Conservation (phyloP, 2,329 filamentous ascomycete species). For the Diaporthe destruens region DNA sequence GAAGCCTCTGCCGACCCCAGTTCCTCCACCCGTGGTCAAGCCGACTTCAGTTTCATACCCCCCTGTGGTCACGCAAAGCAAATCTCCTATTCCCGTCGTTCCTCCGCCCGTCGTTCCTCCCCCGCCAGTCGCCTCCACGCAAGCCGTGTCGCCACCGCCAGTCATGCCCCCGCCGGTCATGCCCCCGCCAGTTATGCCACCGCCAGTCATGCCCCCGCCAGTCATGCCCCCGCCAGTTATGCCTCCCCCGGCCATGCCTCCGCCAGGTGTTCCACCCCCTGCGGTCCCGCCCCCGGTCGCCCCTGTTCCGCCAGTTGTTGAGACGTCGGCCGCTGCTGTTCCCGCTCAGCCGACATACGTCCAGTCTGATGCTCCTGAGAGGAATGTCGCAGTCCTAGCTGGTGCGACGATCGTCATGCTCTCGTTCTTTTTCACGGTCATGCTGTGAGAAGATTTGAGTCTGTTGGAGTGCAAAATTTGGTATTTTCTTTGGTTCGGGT, state of each 20-base stretch:
- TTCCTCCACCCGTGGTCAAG: not conserved
- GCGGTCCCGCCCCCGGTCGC: not conserved
- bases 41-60: not conserved
- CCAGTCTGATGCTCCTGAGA: slow-evolving; percentile 13
- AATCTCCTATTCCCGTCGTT: not conserved
- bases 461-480: too few relatives aligned
- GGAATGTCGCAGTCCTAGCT: slow-evolving; percentile 1
- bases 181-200: not conserved
- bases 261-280: not conserved
- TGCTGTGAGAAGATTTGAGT: not conserved
- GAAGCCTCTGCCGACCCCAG: not conserved
- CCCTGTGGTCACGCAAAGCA: not conserved
- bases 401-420: slow-evolving; percentile 5
- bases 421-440: slow-evolving; percentile 7
- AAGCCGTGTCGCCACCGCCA: not conserved
- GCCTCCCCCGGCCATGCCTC: not conserved
- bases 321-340: not conserved
- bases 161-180: not conserved
- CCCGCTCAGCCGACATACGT: slow-evolving; percentile 8
- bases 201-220: not conserved
- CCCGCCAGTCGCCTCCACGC: not conserved
- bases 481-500: not conserved
- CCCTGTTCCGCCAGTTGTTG: not conserved
- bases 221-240: not conserved
- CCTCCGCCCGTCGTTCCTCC: not conserved